Conservation (phyloP, 352 stramenopile genomes). For the Sclerospora graminicola region DNA sequence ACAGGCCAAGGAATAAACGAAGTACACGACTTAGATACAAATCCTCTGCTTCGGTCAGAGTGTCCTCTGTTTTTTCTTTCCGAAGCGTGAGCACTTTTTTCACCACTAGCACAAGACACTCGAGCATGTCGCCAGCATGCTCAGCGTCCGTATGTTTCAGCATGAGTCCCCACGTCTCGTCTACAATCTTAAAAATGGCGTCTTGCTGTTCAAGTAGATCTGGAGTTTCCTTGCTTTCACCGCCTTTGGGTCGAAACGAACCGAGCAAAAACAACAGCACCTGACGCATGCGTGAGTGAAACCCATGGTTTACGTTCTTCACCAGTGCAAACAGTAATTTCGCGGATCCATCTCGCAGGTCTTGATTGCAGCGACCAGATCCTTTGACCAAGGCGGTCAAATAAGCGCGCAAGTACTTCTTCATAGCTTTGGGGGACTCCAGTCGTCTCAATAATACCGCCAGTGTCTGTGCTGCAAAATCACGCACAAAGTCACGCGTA, state of each 20-base stretch:
- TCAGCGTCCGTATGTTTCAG: slow-evolving; percentile 64
- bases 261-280: slow-evolving; percentile 64
- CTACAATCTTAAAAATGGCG: slow-evolving; percentile 54
- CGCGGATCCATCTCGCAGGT: slow-evolving; percentile 78
- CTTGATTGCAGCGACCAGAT: slow-evolving; percentile 40
- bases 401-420: slow-evolving; percentile 71
- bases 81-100: slow-evolving; percentile 35
- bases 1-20: slow-evolving; percentile 40
- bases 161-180: slow-evolving; percentile 57
- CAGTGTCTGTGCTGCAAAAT: slow-evolving; percentile 83
- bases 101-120: slow-evolving; percentile 49
- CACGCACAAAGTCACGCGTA: slow-evolving; percentile 75
- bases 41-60: slow-evolving; percentile 28
- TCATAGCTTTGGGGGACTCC: slow-evolving; percentile 60
- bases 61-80: slow-evolving; percentile 6
- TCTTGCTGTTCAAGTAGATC: slow-evolving; percentile 21
- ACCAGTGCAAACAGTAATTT: slow-evolving; percentile 78
- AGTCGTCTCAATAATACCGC: slow-evolving; percentile 75
- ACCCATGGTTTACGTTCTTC: slow-evolving; percentile 76
- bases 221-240: slow-evolving; percentile 1
- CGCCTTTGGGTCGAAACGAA: slow-evolving; percentile 48
- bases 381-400: slow-evolving; percentile 68
- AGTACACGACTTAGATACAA: slow-evolving; percentile 64
- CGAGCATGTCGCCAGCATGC: slow-evolving; percentile 54
- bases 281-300: slow-evolving; percentile 80